Conservation (phyloP, 139 green algal genomes). For the Tetradesmus lagerheimii region DNA sequence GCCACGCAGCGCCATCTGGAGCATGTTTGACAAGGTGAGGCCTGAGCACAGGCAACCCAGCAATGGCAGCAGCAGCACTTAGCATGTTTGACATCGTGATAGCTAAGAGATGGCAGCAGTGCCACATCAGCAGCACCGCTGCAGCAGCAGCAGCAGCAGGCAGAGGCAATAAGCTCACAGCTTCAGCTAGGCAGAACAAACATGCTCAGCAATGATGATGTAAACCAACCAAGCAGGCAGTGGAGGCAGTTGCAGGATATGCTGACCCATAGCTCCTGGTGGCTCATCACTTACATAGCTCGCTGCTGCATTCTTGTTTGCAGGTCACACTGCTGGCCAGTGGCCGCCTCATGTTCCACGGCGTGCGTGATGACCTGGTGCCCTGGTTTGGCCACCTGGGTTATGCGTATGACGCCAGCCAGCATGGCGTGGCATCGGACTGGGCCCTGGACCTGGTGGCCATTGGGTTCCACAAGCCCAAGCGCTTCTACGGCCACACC, state of each 20-base stretch:
- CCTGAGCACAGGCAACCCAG: not conserved
- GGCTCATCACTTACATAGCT: not conserved
- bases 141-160: not conserved
- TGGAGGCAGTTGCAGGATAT: not conserved
- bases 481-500: conserved; percentile 65
- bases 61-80: not conserved
- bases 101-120: no score
- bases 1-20: conserved; percentile 83
- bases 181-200: not conserved
- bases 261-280: not conserved
- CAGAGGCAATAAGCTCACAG: not conserved
- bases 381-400: conserved; percentile 57
- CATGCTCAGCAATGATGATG: not conserved
- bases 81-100: not conserved
- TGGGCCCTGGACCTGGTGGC: conserved; percentile 73
- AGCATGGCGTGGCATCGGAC: conserved; percentile 49
- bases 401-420: conserved; percentile 44
- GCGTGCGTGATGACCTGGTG: conserved; percentile 53
- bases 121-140: no score
- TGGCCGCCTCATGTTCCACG: conserved; percentile 58
- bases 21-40: conserved; percentile 79
- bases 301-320: not conserved
- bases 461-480: conserved; percentile 74
- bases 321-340: conserved; percentile 84
- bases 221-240: not conserved